phyloP scores from a whole-genome alignment of 1,139 yeast genomes.

The Blastobotrys buckinghamii region DNA sequence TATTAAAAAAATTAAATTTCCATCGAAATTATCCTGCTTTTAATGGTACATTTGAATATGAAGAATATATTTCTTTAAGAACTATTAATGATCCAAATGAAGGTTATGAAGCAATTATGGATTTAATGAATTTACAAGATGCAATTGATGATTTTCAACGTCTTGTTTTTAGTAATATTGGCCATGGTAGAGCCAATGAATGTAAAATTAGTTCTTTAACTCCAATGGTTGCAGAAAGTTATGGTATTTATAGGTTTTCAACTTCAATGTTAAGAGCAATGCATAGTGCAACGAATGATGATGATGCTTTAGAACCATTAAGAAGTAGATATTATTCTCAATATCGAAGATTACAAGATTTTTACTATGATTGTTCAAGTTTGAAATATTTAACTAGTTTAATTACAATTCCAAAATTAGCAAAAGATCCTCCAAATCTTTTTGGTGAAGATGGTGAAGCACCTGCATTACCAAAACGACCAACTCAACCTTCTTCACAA shows the following conservation, averaged over 20 bases:
- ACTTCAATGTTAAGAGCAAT: slow-evolving; percentile 90
- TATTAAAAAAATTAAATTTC: slow-evolving; percentile 70
- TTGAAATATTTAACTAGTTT: slow-evolving; percentile 77
- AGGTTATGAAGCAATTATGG: slow-evolving; percentile 86
- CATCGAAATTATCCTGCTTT: slow-evolving; percentile 84
- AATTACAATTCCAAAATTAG: slow-evolving; percentile 79
- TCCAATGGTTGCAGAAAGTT: slow-evolving; percentile 88
- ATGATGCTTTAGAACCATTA: slow-evolving; percentile 72
- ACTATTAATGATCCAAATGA: slow-evolving; percentile 92
- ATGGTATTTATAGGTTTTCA: slow-evolving; percentile 85
- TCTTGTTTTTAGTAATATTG: slow-evolving; percentile 67
- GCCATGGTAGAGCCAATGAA: slow-evolving; percentile 61
- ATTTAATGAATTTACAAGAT: slow-evolving; percentile 83
- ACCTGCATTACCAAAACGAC: slow-evolving; percentile 43
- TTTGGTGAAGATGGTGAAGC: slow-evolving; percentile 36
- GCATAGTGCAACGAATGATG: slow-evolving; percentile 69
- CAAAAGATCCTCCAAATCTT: slow-evolving; percentile 65
- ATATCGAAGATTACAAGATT: slow-evolving; percentile 72
- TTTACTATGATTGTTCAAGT: slow-evolving; percentile 86
- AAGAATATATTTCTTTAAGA: slow-evolving; percentile 83
- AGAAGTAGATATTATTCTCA: slow-evolving; percentile 72
- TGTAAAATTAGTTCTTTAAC: slow-evolving; percentile 84
- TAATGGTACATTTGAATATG: slow-evolving; percentile 94
- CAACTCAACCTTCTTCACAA: slow-evolving; percentile 30
- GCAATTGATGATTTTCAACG: slow-evolving; percentile 75